Base-by-base conservation (phyloP, 2,329 filamentous ascomycete species). In the Alternaria sp. region DNA sequence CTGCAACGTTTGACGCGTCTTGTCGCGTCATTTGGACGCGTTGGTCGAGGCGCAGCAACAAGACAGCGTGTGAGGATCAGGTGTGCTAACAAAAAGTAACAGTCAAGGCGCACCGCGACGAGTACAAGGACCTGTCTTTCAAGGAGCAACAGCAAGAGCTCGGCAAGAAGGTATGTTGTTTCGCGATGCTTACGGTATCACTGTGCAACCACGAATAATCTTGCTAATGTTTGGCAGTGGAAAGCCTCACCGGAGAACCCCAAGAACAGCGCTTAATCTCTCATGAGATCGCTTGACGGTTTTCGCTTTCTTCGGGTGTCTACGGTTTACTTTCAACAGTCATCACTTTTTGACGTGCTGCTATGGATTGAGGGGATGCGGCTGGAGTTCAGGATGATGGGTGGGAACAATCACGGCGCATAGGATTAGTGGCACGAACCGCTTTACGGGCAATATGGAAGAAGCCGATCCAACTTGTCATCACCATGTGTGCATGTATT, bases 121-220 rank as follows among this genome's bases (percentile, higher is more conserved):
- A 77, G 65, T 75, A 71, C 68, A 73, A 75, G 60, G 59, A 70
- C 14, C 60, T 76, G 36, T 61, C 68, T 4, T 77, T 73, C 66
- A 71, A 68, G 44, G 74, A 77, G 42, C 72, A 76, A 58, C 72
- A 76, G 58, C 76, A 77, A 66, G 72, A 70, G 60, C 66, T 77
- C 8, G 74, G 75, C 42, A 72, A 72, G 61, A 66, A 72, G 52
- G 75, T 74, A 69, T 23, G 73, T 66, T 26, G 5, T 21, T 24
- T 17, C 6, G 17, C 14, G 11, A 11, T 24, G 10, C 37, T 24
- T 40, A 23, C 21, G 37, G 5, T 36, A 48, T 26, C 24, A 9
- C 26, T 3, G 11, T 33, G 7, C 29, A 11, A 31, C 5, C 3
- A 26, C 24, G 14, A 42, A 2, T 57, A 23, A 8, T 34, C 21